Conservation (phyloP, 768 basidiomycete species). For the Lactifluus volemus region DNA sequence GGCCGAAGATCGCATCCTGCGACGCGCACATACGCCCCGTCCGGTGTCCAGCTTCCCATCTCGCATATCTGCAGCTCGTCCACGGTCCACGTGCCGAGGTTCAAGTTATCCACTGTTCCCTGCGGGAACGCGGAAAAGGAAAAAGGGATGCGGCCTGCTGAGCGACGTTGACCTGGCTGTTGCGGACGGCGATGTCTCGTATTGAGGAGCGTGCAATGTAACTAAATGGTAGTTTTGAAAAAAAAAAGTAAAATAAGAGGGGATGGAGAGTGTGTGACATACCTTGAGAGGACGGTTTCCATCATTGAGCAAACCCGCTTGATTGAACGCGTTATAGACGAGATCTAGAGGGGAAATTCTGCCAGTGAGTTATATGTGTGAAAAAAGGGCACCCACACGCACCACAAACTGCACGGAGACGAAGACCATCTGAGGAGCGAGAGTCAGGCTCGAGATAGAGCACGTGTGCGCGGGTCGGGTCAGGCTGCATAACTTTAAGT, state of each 20-base stretch:
- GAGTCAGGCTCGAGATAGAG: constrained; percentile 45
- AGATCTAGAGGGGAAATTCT: constrained; percentile 22
- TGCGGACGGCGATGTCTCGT: constrained; percentile 27
- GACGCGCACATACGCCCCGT: constrained; percentile 49
- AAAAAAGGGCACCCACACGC: background rate
- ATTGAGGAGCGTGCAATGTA: constrained; percentile 33
- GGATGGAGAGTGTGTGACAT: background rate
- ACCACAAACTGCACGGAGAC: constrained; percentile 29
- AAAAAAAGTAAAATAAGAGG: background rate
- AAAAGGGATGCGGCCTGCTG: constrained; percentile 30
- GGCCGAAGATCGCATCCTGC: constrained; percentile 17
- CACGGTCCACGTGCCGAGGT: constrained; percentile 47
- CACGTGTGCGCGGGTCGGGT: constrained; percentile 40
- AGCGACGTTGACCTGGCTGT: constrained; percentile 19
- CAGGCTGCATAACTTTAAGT: constrained; percentile 42
- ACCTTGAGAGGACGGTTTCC: constrained; percentile 31
- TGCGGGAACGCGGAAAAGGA: constrained; percentile 26
- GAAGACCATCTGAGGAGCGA: constrained; percentile 26
- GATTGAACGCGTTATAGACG: constrained; percentile 24
- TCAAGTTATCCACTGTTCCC: constrained; percentile 22
- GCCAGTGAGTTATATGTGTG: too few relatives aligned
- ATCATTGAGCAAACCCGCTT: constrained; percentile 28
- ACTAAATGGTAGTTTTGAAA: constrained; percentile 19
- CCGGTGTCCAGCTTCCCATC: constrained; percentile 59
- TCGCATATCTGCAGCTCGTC: constrained; percentile 55